Conservation (phyloP, 805 yeast genomes). For the Suhomyces pyralidae region DNA sequence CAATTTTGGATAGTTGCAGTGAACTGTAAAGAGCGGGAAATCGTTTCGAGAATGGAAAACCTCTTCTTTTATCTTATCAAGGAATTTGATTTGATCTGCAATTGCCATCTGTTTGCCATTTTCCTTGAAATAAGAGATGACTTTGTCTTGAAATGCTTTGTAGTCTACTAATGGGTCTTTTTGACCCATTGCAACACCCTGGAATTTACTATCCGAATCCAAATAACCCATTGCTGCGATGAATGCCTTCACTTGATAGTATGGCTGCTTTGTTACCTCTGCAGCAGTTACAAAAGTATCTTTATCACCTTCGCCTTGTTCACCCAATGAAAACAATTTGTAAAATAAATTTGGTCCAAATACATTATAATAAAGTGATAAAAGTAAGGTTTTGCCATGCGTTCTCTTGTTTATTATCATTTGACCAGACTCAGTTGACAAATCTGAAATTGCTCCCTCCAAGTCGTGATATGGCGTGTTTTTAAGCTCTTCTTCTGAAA, state of each 20-base stretch:
- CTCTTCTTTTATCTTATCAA: conserved; percentile 17
- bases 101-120: conserved; percentile 10
- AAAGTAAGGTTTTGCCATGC: conserved; percentile 55
- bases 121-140: conserved; percentile 5
- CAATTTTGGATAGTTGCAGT: conserved; percentile 36
- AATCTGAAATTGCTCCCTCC: conserved; percentile 65
- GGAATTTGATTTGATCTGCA: conserved; percentile 21
- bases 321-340: conserved; percentile 57
- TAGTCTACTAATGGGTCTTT: conserved; percentile 12
- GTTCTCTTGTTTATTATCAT: conserved; percentile 53
- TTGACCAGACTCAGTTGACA: conserved; percentile 71
- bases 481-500: conserved; percentile 8
- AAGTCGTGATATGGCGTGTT: conserved; percentile 57
- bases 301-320: conserved; percentile 25
- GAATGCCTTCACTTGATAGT: conserved; percentile 37
- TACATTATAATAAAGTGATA: conserved; percentile 63
- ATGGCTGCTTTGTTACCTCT: conserved; percentile 11
- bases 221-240: conserved; percentile 32
- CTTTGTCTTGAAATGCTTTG: conserved; percentile 3
- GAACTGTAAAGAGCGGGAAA: conserved; percentile 27
- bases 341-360: conserved; percentile 61
- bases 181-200: conserved; percentile 31
- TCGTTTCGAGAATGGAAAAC: conserved; percentile 16
- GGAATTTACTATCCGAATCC: conserved; percentile 18
- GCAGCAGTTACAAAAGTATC: conserved; percentile 21